phyloP scores from a whole-genome alignment of 345 rosid genomes.

The Gossypium anomalum region DNA sequence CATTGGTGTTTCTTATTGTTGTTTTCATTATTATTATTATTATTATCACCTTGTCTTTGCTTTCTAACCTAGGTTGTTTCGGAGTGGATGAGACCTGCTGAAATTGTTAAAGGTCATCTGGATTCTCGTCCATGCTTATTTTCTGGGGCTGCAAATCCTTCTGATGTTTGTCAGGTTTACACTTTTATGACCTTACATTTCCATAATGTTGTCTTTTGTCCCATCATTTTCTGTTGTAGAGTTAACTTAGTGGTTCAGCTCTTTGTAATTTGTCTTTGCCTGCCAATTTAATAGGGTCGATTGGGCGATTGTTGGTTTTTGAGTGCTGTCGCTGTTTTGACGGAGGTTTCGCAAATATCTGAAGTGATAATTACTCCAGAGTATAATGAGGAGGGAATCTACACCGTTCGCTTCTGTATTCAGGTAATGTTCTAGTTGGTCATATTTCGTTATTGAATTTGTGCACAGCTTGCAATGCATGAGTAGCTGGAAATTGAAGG shows the following conservation, averaged over 20 bases:
- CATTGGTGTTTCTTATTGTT: conserved; percentile 1
- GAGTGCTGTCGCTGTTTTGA: conserved; percentile 95
- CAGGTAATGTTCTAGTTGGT: conserved; percentile 52
- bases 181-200: conserved; percentile 12
- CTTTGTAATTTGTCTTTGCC: conserved; percentile 7
- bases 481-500: background rate
- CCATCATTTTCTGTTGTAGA: conserved; percentile 8
- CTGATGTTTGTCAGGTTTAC: conserved; percentile 99
- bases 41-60: conserved; percentile 26
- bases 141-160: conserved; percentile 88
- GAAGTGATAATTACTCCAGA: conserved; percentile 97
- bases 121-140: conserved; percentile 79
- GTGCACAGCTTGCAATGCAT: background rate
- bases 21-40: background rate
- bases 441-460: conserved; percentile 8
- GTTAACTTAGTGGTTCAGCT: conserved; percentile 13
- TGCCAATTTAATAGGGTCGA: conserved; percentile 63
- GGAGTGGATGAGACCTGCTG: conserved; percentile 95
- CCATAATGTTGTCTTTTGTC: conserved; percentile 3
- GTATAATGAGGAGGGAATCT: conserved; percentile 96
- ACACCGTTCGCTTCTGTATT: conserved; percentile 98
- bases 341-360: conserved; percentile 90
- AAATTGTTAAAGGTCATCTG: conserved; percentile 50
- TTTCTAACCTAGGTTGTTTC: conserved; percentile 70
- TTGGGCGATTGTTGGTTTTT: conserved; percentile 99